Percentiles rank a stretch among this genome's conserved stretches.
These are phyloP conservation scores for Colletotrichum acutatum DNA, from an alignment of 2,329 filamentous ascomycete genomes.

Conservation along the genomic window DNA sequence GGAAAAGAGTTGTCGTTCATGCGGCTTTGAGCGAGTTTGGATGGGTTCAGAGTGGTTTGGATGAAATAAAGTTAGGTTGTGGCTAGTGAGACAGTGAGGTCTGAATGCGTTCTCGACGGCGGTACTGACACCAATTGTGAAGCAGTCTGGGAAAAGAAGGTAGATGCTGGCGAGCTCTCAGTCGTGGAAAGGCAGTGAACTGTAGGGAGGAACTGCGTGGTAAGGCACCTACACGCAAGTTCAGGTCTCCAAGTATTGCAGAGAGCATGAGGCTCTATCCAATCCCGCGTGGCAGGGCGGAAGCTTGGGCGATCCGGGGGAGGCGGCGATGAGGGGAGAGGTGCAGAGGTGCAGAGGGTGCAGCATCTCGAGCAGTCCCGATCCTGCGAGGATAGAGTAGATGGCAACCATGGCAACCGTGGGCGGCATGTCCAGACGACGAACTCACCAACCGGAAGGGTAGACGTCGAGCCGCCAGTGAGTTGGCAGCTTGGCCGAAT, in stretches of 20 bases:
- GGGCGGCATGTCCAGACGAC: neutral
- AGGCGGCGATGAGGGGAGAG: neutral
- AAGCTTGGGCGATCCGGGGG: neutral
- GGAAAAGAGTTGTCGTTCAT: conserved; percentile 4
- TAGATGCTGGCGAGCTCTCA: conserved; percentile 11
- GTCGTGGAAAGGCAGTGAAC: conserved; percentile 21
- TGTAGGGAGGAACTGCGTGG: conserved; percentile 10
- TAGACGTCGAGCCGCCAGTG: conserved; percentile 29
- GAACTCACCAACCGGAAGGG: conserved; percentile 31
- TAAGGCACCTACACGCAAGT: conserved; percentile 28
- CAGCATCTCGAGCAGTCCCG: conserved; percentile 15
- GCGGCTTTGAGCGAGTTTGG: conserved; percentile 16
- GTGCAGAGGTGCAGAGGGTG: neutral
- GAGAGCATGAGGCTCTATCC: conserved; percentile 10
- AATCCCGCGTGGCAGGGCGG: conserved; percentile 2
- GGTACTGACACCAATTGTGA: conserved; percentile 20
- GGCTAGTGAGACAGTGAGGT: conserved; percentile 11
- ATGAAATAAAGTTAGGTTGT: conserved; percentile 11
- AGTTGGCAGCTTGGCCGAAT: conserved; percentile 28
- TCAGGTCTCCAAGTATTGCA: conserved; percentile 14
- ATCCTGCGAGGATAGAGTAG: conserved; percentile 10
- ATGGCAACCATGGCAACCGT: conserved; percentile 16
- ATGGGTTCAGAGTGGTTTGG: neutral
- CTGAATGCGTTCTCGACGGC: neutral
- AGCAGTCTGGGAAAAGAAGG: neutral